These are phyloP conservation scores for Fusarium abutilonis DNA, from an alignment of 2,329 filamentous ascomycete species.

Conservation along the genomic window DNA sequence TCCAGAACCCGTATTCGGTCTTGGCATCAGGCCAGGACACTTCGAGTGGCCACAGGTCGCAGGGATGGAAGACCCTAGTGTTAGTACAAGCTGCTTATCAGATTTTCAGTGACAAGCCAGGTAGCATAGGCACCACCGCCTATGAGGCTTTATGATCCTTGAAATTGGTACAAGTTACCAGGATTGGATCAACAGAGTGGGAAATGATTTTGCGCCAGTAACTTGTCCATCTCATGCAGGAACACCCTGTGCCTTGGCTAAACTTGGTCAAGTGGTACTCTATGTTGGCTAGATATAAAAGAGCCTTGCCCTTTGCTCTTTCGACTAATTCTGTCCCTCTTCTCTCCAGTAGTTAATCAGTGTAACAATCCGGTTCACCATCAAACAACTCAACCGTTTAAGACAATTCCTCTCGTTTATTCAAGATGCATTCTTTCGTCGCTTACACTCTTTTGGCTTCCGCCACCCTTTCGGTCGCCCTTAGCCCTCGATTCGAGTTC, in stretches of 20 bases:
- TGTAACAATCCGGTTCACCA: background rate
- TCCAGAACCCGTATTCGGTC: conserved; percentile 6
- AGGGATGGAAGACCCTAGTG: background rate
- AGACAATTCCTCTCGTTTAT: conserved; percentile 1
- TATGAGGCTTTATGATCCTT: background rate
- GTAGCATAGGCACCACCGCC: background rate
- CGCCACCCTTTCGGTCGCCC: conserved; percentile 19
- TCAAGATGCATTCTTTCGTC: conserved; percentile 31
- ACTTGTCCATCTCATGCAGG: background rate
- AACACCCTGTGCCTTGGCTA: background rate
- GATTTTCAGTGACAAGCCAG: background rate
- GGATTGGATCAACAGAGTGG: background rate
- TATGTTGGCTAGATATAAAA: conserved; percentile 10
- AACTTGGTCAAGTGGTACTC: background rate
- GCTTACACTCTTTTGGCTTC: conserved; percentile 38
- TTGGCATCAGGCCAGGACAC: conserved; percentile 34
- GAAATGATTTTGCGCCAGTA: conserved; percentile 1
- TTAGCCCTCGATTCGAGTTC: conserved; percentile 48
- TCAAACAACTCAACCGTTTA: background rate
- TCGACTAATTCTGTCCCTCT: background rate
- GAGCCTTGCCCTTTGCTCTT: background rate
- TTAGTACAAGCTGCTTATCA: background rate
- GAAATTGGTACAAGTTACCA: conserved; percentile 1
- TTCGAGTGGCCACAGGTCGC: background rate
- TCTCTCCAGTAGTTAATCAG: conserved; percentile 4